A percentile compares a stretch with the other conserved stretches of the same genome.
These are phyloP conservation scores for Colletotrichum echinochloae DNA, from an alignment of 2,329 filamentous ascomycete species.

Conservation along the genomic window DNA sequence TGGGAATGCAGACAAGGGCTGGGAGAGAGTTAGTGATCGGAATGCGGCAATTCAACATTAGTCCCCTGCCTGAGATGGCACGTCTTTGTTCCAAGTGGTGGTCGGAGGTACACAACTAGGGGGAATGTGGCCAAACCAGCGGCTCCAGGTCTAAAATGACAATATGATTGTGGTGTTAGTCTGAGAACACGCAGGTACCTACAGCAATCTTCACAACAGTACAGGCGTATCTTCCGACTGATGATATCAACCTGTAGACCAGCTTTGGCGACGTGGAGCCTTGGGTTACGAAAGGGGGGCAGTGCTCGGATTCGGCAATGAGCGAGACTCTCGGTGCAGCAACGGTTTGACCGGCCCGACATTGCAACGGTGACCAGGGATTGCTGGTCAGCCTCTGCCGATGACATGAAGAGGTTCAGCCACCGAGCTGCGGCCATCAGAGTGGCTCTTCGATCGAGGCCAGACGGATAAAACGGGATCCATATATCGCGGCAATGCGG, in stretches of 20 bases:
- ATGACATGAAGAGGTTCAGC: no score
- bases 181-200: not conserved
- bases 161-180: not conserved
- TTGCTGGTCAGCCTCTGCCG: no score
- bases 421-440: not conserved
- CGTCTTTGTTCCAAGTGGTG: not conserved
- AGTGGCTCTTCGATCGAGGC: not conserved
- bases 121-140: not conserved
- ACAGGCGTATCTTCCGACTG: not conserved
- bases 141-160: not conserved
- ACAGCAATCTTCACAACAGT: not conserved
- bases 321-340: not conserved
- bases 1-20: not conserved
- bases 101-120: not conserved
- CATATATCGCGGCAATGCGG: not conserved
- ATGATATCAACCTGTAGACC: not conserved
- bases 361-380: no score
- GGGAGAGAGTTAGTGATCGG: not conserved
- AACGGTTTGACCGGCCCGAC: not conserved
- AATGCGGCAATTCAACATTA: not conserved
- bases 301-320: not conserved
- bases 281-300: not conserved
- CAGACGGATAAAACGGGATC: slow-evolving; percentile 1
- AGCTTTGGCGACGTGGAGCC: not conserved
- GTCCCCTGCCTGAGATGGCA: not conserved